Percentiles rank a stretch among this genome's conserved stretches.
phyloP scores from a whole-genome alignment of 257 asterid species.

The Verbascum thapsus region DNA sequence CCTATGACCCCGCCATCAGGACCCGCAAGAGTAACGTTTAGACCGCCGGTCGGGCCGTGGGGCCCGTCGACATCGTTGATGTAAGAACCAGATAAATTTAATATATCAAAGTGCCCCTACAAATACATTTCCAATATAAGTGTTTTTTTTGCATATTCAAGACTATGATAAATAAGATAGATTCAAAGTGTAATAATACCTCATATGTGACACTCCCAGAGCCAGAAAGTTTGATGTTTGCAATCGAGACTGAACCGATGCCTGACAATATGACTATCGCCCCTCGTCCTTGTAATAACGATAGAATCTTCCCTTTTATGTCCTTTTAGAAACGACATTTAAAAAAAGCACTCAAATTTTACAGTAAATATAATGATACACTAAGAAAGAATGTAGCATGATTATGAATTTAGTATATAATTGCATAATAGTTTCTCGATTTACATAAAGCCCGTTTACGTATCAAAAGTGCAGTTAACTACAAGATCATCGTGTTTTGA shows the following conservation, averaged over 20 bases:
- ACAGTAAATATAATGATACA: not conserved
- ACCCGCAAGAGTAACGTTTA: constrained; percentile 68
- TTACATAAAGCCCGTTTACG: too few relatives aligned
- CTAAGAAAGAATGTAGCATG: not conserved
- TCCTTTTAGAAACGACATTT: constrained; percentile 49
- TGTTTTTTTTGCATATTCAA: constrained; percentile 3
- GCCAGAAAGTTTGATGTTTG: constrained; percentile 58
- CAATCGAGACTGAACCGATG: constrained; percentile 71
- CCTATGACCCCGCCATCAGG: constrained; percentile 89
- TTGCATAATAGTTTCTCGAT: too few relatives aligned
- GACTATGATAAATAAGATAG: constrained; percentile 14
- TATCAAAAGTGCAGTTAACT: too few relatives aligned
- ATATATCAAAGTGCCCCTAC: constrained; percentile 81
- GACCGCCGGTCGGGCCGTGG: constrained; percentile 58
- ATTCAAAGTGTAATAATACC: constrained; percentile 50
- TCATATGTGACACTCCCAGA: constrained; percentile 82
- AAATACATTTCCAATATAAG: constrained; percentile 26
- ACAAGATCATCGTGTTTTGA: too few relatives aligned
- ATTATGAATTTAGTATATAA: too few relatives aligned
- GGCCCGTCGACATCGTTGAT: constrained; percentile 50
- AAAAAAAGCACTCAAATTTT: not conserved
- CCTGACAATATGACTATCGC: constrained; percentile 71
- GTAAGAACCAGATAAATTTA: constrained; percentile 75
- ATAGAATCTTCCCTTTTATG: constrained; percentile 60
- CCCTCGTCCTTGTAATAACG: constrained; percentile 67